These are phyloP conservation scores for Aspergillus transmontanensis DNA, from an alignment of 2,329 filamentous ascomycete genomes.

Conservation along the genomic window DNA sequence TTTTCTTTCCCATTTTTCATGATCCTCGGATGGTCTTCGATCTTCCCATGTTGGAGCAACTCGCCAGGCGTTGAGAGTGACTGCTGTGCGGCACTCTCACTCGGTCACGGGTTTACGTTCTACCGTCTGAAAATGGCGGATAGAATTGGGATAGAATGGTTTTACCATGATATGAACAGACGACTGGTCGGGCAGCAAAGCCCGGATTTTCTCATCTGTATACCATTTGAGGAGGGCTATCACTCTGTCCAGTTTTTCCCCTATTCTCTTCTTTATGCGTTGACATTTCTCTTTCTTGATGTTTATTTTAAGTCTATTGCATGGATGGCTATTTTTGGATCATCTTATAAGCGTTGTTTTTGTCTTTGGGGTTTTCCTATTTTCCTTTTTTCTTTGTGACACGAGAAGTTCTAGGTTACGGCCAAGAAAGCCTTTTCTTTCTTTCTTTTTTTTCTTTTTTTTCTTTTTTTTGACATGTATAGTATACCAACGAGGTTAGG, in stretches of 20 bases:
- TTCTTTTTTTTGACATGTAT: conserved; percentile 1
- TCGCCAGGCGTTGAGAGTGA: conserved; percentile 3
- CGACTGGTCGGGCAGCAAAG: background rate
- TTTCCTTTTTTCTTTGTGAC: background rate
- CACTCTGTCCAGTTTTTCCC: background rate
- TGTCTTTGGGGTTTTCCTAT: background rate
- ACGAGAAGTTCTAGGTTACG: background rate
- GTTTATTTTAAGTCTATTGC: background rate
- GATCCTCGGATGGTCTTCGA: background rate
- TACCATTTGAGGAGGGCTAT: background rate
- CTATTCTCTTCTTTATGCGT: background rate
- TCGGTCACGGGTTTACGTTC: background rate
- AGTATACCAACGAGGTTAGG: conserved; percentile 5
- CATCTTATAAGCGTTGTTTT: background rate
- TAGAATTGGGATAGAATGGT: conserved; percentile 15
- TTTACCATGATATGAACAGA: background rate
- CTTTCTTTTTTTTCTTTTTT: background rate
- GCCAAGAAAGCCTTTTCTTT: background rate
- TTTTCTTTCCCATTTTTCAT: background rate
- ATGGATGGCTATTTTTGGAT: background rate
- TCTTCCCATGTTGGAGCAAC: background rate
- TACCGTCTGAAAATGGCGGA: conserved; percentile 15
- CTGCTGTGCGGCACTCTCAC: conserved; percentile 19
- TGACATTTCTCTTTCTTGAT: background rate
- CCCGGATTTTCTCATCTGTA: conserved; percentile 1